Evolutionary conservation across 148 eudicot genomes (phyloP), one percentile per base, ranked within the genome.

Genomic region (Fagopyrum tataricum): DNA sequence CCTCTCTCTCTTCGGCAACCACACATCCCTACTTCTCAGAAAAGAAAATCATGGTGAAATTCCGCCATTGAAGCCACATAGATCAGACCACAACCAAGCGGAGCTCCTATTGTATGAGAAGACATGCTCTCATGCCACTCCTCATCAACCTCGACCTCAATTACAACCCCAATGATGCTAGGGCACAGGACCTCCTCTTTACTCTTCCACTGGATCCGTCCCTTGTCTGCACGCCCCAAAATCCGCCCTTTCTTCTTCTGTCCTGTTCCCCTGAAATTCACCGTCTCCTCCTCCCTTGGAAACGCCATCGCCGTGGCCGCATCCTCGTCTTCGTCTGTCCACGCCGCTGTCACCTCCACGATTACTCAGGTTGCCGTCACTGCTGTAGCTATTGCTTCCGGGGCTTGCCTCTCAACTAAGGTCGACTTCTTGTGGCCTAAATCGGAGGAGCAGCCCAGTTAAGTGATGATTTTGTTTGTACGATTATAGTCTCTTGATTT

Each of bases 331-430:
- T 78, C 91, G 0, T 76, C 85, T 12, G 26, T 76, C 4, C 98
- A 93, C 51, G 96, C 90, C 21, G 94, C 96, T 18, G 97, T 93
- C 26, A 64, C 91, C 39, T 87, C 95, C 10, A 94, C 98, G 42
- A 93, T 93, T 1, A 91, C 96, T 0, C 93, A 91, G 73, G 90
- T 93, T 70, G 97, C 98, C 15, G 97, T 93, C n/a, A 87, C 95
- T 6, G 98, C 98, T 4, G 95, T 93, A 11, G 98, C 98, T 3
- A 89, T 93, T 40, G 98, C 97, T 12, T 93, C 98, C 0, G 97
- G 98, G 0, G 98, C 98, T 77, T 93, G 98, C 73, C 87, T 93
- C 31, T 89, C 97, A 2, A 93, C 97, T 1, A 91, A 91, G 84
- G 87, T 93, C 56, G 95, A 91, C 61, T 93, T 82, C 83, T 74